Base-by-base conservation (phyloP, 192 early-diverging fungal genomes). In the Coemansia sp. region DNA sequence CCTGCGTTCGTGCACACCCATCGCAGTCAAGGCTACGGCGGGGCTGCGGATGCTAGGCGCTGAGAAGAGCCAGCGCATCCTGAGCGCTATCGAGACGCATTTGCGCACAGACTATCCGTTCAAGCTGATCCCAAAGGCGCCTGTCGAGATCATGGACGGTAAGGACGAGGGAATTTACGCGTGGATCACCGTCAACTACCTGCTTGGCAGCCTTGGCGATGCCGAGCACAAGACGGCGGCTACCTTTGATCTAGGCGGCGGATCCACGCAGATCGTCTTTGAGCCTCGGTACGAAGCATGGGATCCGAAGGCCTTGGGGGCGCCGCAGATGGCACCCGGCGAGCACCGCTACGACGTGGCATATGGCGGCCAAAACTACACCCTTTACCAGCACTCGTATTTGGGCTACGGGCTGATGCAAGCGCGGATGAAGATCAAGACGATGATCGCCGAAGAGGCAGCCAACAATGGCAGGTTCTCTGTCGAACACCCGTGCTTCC, bases 161-260 rank as follows among this genome's bases (percentile, higher is more conserved):
- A 86, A 81, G 46, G 92, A 97, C 73, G 97, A 99, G 87, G 96
- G 95, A 46, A 89, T 97, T n/a, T 99, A 89, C 79, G 95, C 95
- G 35, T 99, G 96, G 96, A 93, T 99, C 53, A 99, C 96, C 0
- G 92, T 96, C 22, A 99, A 99, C 76, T 96, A 93, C 64, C 79
- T 99, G 9, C 83, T 95, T 33, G 73, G 83, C 20, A 79, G 76
- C 20, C 83, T 95, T 52, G 91, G 87, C 10, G 78, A 81, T 10
- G 38, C 61, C 13, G 73, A 80, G 33, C 73, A 83, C 59, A 71
- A 72, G 9, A 95, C 94, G 2, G 95, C 90, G 2, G 97, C 93
- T 0, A 89, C 95, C 29, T 89, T 99, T 87, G 97, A 99, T 72
- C 85, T 99, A 63, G 97, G 97, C 41, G 97, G 97, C 50, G 97